Percentiles rank a stretch among this genome's conserved stretches.
Evolutionary conservation across 2,329 filamentous ascomycete genomes (phyloP).

Genomic region (Epichloe scottii): DNA sequence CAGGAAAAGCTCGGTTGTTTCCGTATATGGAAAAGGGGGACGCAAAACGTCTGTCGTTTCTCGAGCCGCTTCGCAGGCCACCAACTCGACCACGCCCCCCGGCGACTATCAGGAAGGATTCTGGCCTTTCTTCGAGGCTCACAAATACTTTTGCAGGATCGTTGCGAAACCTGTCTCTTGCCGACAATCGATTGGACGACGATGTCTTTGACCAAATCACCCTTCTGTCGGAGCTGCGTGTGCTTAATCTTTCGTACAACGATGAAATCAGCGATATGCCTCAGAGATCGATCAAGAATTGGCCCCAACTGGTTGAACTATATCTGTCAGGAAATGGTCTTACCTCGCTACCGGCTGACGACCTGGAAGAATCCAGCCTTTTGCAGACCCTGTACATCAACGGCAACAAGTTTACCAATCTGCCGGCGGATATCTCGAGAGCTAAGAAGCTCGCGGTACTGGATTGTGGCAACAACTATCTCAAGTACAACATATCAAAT

Average conservation of each 20-base stretch:
- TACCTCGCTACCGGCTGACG: conserved; percentile 81
- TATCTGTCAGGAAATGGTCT: conserved; percentile 94
- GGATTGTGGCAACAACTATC: conserved; percentile 85
- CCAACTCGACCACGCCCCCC: conserved; percentile 34
- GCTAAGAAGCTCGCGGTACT: conserved; percentile 84
- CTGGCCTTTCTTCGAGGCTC: conserved; percentile 66
- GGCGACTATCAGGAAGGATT: conserved; percentile 64
- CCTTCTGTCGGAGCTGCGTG: conserved; percentile 67
- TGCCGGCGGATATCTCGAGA: conserved; percentile 89
- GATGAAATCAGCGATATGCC: conserved; percentile 79
- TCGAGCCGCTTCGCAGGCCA: conserved; percentile 37
- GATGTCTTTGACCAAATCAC: conserved; percentile 90
- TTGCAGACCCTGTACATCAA: conserved; percentile 91
- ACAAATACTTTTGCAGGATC: conserved; percentile 81
- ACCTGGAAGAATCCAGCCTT: conserved; percentile 78
- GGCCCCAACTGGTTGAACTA: conserved; percentile 81
- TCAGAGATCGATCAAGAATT: conserved; percentile 72
- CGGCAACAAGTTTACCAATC: conserved; percentile 92
- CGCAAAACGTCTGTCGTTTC: conserved; percentile 78
- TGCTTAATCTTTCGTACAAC: conserved; percentile 92
- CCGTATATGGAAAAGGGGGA: conserved; percentile 64
- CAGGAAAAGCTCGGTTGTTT: conserved; percentile 76
- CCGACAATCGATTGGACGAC: conserved; percentile 88
- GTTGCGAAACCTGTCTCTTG: conserved; percentile 71
- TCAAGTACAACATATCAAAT: conserved; percentile 98